Base-by-base conservation (phyloP, 495 filamentous ascomycete species). In the Sordaria brevicollis region DNA sequence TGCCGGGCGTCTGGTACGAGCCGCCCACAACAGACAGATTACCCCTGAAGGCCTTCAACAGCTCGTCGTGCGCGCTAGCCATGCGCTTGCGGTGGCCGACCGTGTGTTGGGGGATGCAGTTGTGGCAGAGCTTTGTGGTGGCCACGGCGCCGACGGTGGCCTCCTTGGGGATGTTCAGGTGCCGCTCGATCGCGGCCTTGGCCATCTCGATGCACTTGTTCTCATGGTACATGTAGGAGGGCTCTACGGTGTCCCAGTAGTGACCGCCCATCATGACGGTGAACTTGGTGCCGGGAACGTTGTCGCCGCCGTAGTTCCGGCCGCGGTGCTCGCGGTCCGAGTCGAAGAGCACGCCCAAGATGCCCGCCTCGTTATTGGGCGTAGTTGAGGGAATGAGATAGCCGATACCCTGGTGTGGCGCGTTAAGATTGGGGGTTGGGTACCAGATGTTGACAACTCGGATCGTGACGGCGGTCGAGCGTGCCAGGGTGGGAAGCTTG, bases 231-330 rank as follows among this genome's bases (percentile, higher is more conserved):
- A 83, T 83, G 41, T 82, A 81, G 31, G 85, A 81, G 0, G 75
- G 62, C 15, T 80, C 77, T 31, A 84, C 78, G 49, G 78, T 84
- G 72, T 92, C 87, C 94, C 94, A 98, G 82, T 90, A 93, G 80
- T 97, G 94, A 6, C 95, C 95, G 66, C 95, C 95, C 29, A 98
- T 79, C 91, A 99, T 96, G 67, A 98, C 91, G 15, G 94, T 97
- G 35, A 99, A 77, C 76, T 96, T 97, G 17, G 93, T 97, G 35
- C 92, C 93, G 0, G 79, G 77, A 31, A 82, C 78, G 62, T 89
- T 87, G 74, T 87, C 85, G 15, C 80, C 83, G 65, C 75, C 74
- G n/a, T 79, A 70, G 54, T 73, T 69, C 73, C 70, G 34, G 43
- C 54, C 67, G 41, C 83, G 66, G 70, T 41, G 21, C 25, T 78